phyloP scores from a whole-genome alignment of 192 early-diverging fungal species.

The Entomortierella lignicola region DNA sequence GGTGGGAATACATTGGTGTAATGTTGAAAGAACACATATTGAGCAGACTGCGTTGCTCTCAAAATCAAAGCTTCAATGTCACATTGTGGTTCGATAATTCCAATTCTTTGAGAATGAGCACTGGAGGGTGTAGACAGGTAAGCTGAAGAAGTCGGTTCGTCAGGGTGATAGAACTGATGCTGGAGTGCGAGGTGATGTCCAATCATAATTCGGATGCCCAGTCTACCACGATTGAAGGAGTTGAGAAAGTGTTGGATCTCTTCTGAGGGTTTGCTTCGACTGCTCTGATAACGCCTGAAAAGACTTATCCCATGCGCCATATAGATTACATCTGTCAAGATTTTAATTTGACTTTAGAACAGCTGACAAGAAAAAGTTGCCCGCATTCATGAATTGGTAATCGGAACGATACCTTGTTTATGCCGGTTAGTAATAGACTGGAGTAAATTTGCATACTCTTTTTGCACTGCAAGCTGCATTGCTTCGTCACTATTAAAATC shows the following conservation, averaged over 20 bases:
- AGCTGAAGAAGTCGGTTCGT: conserved; percentile 15
- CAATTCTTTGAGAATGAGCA: conserved; percentile 34
- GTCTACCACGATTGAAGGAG: conserved; percentile 46
- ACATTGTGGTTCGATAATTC: conserved; percentile 51
- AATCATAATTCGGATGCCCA: conserved; percentile 49
- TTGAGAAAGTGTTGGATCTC: conserved; percentile 47
- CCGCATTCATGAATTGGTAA: not conserved
- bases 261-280: conserved; percentile 17
- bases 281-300: conserved; percentile 44
- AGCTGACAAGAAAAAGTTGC: not conserved
- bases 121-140: conserved; percentile 33
- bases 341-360: not conserved
- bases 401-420: conserved; percentile 36
- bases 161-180: conserved; percentile 15
- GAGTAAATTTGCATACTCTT: conserved; percentile 40
- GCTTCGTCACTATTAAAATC: conserved; percentile 32
- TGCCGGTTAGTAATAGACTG: conserved; percentile 47
- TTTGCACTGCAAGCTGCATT: conserved; percentile 13
- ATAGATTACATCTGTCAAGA: conserved; percentile 27
- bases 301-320: conserved; percentile 53
- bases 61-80: conserved; percentile 46
- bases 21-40: conserved; percentile 53
- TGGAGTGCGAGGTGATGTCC: conserved; percentile 48
- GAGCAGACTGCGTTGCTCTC: conserved; percentile 41
- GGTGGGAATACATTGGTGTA: conserved; percentile 49